Evolutionary conservation across 306 rosid genomes (phyloP).

Genomic region (Acacia acuminata): DNA sequence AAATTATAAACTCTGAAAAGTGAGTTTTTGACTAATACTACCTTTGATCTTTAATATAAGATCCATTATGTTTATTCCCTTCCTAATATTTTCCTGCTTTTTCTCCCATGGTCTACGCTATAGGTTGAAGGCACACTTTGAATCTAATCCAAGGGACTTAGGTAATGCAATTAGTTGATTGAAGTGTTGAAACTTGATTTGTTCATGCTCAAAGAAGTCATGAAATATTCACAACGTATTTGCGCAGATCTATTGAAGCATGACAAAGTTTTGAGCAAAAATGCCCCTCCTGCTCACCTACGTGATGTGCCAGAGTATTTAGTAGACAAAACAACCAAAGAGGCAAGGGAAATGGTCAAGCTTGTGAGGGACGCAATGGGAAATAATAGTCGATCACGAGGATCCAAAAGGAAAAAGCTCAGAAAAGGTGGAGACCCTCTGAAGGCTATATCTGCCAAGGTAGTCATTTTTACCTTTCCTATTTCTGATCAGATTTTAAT

Average conservation of each 20-base stretch:
- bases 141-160: conserved; percentile 72
- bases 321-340: conserved; percentile 71
- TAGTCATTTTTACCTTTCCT: conserved; percentile 13
- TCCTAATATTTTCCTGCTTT: conserved; percentile 25
- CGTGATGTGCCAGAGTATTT: conserved; percentile 86
- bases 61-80: not conserved
- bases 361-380: conserved; percentile 81
- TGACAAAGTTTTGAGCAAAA: conserved; percentile 91
- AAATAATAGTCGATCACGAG: conserved; percentile 42
- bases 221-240: conserved; percentile 26
- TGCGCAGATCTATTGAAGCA: conserved; percentile 87
- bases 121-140: conserved; percentile 81
- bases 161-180: conserved; percentile 50
- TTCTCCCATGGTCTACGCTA: conserved; percentile 30
- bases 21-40: conserved; percentile 42
- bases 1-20: conserved; percentile 93
- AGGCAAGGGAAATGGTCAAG: conserved; percentile 74
- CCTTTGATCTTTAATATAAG: not conserved
- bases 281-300: conserved; percentile 78
- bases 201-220: conserved; percentile 1
- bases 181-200: conserved; percentile 14
- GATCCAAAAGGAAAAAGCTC: conserved; percentile 45
- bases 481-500: not conserved
- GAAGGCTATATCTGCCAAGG: conserved; percentile 56
- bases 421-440: conserved; percentile 64